These are phyloP conservation scores for Hymenotorrendiella dingleyae DNA, from an alignment of 2,329 filamentous ascomycete species.

Conservation along the genomic window DNA sequence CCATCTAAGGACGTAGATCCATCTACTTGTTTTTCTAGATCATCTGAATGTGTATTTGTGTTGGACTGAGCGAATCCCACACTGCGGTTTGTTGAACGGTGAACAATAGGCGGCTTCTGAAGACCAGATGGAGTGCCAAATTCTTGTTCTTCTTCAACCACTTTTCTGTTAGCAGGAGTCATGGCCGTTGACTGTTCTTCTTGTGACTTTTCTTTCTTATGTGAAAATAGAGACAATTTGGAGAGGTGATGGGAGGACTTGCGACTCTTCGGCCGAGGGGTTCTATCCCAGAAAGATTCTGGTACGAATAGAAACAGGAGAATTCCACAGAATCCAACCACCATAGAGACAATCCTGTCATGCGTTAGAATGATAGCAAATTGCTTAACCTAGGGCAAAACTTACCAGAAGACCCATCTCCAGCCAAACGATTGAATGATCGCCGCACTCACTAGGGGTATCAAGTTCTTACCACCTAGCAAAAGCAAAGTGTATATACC, in stretches of 20 bases:
- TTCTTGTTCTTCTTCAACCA: not conserved
- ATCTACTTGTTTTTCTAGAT: constrained; percentile 5
- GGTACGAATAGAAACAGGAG: constrained; percentile 87
- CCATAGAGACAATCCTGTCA: constrained; percentile 69
- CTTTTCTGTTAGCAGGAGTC: not conserved
- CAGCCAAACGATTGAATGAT: constrained; percentile 74
- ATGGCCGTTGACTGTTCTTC: not conserved
- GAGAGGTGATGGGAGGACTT: constrained; percentile 13
- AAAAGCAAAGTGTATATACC: constrained; percentile 89
- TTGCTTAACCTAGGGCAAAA: no score
- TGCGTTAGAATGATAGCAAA: constrained; percentile 20
- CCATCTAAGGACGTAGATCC: not conserved
- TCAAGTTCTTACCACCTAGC: constrained; percentile 83
- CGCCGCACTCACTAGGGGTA: constrained; percentile 79
- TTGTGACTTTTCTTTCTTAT: constrained; percentile 7
- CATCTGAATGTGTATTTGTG: not conserved
- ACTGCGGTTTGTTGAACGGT: constrained; percentile 14
- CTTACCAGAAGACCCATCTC: constrained; percentile 86
- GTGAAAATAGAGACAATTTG: constrained; percentile 16
- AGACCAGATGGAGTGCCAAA: not conserved
- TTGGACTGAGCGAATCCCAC: constrained; percentile 43
- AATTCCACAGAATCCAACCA: constrained; percentile 64
- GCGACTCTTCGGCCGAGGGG: constrained; percentile 43
- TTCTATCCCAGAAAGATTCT: constrained; percentile 92
- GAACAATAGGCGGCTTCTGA: constrained; percentile 8